Conservation (phyloP, 345 rosid species). For the Euphorbia pulcherrima region DNA sequence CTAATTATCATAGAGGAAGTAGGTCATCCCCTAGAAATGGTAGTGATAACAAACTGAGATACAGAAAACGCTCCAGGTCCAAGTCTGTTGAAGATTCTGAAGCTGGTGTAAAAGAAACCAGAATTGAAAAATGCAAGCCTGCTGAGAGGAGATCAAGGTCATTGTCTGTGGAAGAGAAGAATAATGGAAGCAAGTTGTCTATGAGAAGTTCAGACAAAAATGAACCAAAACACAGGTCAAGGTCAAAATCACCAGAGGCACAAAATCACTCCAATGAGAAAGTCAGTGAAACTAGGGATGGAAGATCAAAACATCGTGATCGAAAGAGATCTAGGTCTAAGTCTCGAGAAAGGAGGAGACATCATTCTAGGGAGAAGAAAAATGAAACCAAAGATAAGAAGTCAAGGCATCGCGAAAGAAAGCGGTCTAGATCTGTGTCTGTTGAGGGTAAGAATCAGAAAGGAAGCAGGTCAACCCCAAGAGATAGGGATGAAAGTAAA, state of each 20-base stretch:
- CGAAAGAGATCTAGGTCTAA: conserved; percentile 68
- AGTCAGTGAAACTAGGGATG: conserved; percentile 35
- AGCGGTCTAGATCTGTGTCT: conserved; percentile 62
- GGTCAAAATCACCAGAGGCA: conserved; percentile 48
- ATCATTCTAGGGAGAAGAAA: conserved; percentile 35
- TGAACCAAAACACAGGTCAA: conserved; percentile 46
- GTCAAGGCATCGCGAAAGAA: conserved; percentile 53
- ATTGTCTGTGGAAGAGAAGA: conserved; percentile 42
- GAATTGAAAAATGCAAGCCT: conserved; percentile 39
- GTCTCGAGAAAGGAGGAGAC: conserved; percentile 52
- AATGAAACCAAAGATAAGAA: conserved; percentile 44
- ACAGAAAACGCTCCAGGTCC: conserved; percentile 52
- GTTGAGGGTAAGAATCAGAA: conserved; percentile 45
- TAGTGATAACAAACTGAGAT: conserved; percentile 37
- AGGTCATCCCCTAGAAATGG: conserved; percentile 53
- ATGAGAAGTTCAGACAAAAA: conserved; percentile 40
- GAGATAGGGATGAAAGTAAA: conserved; percentile 44
- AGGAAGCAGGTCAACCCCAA: conserved; percentile 49
- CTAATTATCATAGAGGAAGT: conserved; percentile 46
- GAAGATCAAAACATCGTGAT: conserved; percentile 39
- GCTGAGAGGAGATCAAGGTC: conserved; percentile 51
- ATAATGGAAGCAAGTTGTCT: conserved; percentile 34
- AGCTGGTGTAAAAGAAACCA: conserved; percentile 36
- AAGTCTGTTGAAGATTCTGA: conserved; percentile 46
- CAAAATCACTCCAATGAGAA: conserved; percentile 32